Evolutionary conservation across 306 rosid species (phyloP), one percentile per base, ranked within the genome.

Genomic region (Abrus precatorius): DNA sequence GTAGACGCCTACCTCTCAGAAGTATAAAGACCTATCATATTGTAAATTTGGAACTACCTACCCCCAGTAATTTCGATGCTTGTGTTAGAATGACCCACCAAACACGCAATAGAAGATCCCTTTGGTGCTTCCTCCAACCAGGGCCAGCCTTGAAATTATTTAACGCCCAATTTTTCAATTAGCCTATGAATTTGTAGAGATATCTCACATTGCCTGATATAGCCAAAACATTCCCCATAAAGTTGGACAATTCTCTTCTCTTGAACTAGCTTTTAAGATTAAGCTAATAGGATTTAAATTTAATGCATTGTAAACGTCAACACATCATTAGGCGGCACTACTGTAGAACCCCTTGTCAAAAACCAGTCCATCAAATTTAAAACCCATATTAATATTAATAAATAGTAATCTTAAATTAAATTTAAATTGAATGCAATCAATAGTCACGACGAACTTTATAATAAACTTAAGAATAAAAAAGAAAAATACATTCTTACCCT

Each of bases 91-190:
- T 29, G 72, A 75, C 7, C 62, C 52, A 50, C 61, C 53, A 61
- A 36, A 45, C 73, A 76, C 65, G 63, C 9, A 61, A 28, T 9
- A 43, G 45, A 71, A 44, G 54, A 52, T 38, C 6, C 63, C 49
- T 40, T 48, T 33, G 60, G 52, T 36, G 12, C 38, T 64, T 73
- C 79, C 50, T 53, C 69, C 69, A 72, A 53, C 60, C 49, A 63
- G 33, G 32, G 43, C 40, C 67, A 63, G 6, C 56, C 67, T 66
- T 34, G 20, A 50, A 67, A 20, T 59, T 52, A 40, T 9, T 11
- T 48, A 52, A 79, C 29, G 64, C 52, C 69, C 36, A 68, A 40
- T 27, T 67, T 38, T 30, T 50, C 54, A 84, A 74, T 53, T 53
- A 61, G 45, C 57, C 20, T 61, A 59, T 36, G 28, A 9, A 64